Conservation (phyloP, 805 yeast species). For the Barnettozyma salicaria region DNA sequence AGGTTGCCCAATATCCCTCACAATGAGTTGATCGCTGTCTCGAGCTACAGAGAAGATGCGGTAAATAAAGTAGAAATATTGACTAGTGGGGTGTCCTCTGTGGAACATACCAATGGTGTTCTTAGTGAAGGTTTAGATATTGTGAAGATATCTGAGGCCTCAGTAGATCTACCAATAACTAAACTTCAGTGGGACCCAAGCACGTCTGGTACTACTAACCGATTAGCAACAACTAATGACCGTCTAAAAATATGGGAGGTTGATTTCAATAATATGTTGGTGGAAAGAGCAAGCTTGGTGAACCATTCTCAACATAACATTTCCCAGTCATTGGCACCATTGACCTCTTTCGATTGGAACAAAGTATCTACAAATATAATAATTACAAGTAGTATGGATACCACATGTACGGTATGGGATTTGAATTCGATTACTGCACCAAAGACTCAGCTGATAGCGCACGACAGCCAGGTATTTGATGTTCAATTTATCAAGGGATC, state of each 20-base stretch:
- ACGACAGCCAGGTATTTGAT: slow-evolving; percentile 91
- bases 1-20: slow-evolving; percentile 26
- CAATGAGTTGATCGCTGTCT: slow-evolving; percentile 51
- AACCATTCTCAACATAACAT: slow-evolving; percentile 36
- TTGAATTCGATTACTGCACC: slow-evolving; percentile 56
- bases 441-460: slow-evolving; percentile 92
- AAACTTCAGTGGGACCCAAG: slow-evolving; percentile 66
- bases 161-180: slow-evolving; percentile 64
- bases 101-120: slow-evolving; percentile 24
- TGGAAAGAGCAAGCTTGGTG: slow-evolving; percentile 36
- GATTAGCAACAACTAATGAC: slow-evolving; percentile 68
- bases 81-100: slow-evolving; percentile 27
- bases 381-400: slow-evolving; percentile 85
- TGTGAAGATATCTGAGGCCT: slow-evolving; percentile 42
- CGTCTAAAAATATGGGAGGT: slow-evolving; percentile 59
- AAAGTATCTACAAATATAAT: slow-evolving; percentile 57
- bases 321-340: slow-evolving; percentile 60
- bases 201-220: slow-evolving; percentile 26
- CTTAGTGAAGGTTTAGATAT: slow-evolving; percentile 35
- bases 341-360: slow-evolving; percentile 95
- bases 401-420: slow-evolving; percentile 98
- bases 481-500: slow-evolving; percentile 76
- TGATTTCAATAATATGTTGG: slow-evolving; percentile 31
- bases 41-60: slow-evolving; percentile 76
- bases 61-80: slow-evolving; percentile 57